These are phyloP conservation scores for Aspergillus chevalieri DNA, from an alignment of 2,329 filamentous ascomycete genomes.

Conservation along the genomic window DNA sequence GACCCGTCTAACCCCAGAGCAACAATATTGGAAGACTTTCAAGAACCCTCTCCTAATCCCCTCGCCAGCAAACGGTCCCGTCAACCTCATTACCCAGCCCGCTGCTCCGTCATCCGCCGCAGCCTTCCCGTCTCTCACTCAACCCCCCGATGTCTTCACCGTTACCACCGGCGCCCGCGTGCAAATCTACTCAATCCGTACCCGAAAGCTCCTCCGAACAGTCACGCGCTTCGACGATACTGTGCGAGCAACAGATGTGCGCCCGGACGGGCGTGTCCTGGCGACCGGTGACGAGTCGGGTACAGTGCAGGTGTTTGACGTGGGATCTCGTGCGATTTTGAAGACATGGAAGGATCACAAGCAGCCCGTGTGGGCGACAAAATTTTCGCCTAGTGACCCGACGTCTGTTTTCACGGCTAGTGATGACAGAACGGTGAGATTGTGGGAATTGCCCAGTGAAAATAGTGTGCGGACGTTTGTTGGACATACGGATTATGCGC, in stretches of 20 bases:
- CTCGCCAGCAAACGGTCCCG: constrained; percentile 79
- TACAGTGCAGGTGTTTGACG: constrained; percentile 90
- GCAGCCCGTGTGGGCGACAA: constrained; percentile 86
- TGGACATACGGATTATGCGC: constrained; percentile 89
- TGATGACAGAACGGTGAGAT: constrained; percentile 84
- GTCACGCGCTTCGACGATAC: constrained; percentile 91
- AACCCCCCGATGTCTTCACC: constrained; percentile 61
- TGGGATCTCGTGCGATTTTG: constrained; percentile 80
- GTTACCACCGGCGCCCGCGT: constrained; percentile 92
- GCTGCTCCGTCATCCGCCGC: constrained; percentile 41
- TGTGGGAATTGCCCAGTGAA: constrained; percentile 88
- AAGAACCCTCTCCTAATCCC: constrained; percentile 85
- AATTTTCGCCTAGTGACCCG: constrained; percentile 82
- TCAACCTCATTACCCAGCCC: constrained; percentile 82
- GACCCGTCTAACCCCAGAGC: constrained; percentile 73
- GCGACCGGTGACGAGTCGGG: constrained; percentile 89
- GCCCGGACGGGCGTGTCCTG: constrained; percentile 80
- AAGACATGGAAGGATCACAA: constrained; percentile 94
- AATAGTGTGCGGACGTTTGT: constrained; percentile 69
- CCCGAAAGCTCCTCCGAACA: constrained; percentile 85
- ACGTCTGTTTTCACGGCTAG: constrained; percentile 83
- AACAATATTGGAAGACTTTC: constrained; percentile 94
- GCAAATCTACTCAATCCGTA: constrained; percentile 88
- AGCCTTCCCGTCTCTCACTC: constrained; percentile 38
- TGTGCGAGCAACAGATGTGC: constrained; percentile 81